These are phyloP conservation scores for Dicorynia guianensis DNA, from an alignment of 306 rosid species.

Conservation along the genomic window DNA sequence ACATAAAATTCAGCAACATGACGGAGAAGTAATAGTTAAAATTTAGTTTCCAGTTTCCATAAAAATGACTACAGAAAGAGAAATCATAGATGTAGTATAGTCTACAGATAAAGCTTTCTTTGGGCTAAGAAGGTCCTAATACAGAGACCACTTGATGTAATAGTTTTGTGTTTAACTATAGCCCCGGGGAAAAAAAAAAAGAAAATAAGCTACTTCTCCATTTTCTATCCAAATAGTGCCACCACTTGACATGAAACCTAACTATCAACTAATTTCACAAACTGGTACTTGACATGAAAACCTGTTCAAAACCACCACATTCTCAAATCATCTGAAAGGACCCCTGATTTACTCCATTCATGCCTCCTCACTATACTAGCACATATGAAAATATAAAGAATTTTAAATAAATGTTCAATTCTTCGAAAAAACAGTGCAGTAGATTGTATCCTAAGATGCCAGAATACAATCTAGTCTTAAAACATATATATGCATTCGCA, in stretches of 20 bases:
- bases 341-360: too few species aligned
- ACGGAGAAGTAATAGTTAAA: slow-evolving; percentile 7
- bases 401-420: too few species aligned
- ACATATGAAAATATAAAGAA: too few species aligned
- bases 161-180: not conserved
- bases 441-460: not conserved
- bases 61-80: not conserved
- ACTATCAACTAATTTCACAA: not conserved
- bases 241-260: not conserved
- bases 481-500: too few species aligned
- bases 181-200: not conserved
- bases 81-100: not conserved
- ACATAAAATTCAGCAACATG: slow-evolving; percentile 7
- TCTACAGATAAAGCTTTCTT: not conserved
- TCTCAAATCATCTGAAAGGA: too few species aligned
- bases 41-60: not conserved
- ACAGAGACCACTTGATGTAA: not conserved
- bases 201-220: not conserved
- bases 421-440: not conserved
- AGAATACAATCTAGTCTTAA: too few species aligned
- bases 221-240: not conserved
- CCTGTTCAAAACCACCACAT: not conserved
- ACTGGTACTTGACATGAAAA: not conserved
- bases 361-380: too few species aligned
- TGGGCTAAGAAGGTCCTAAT: not conserved